phyloP scores from a whole-genome alignment of 2,329 filamentous ascomycete species.

The Monosporascus sp. region DNA sequence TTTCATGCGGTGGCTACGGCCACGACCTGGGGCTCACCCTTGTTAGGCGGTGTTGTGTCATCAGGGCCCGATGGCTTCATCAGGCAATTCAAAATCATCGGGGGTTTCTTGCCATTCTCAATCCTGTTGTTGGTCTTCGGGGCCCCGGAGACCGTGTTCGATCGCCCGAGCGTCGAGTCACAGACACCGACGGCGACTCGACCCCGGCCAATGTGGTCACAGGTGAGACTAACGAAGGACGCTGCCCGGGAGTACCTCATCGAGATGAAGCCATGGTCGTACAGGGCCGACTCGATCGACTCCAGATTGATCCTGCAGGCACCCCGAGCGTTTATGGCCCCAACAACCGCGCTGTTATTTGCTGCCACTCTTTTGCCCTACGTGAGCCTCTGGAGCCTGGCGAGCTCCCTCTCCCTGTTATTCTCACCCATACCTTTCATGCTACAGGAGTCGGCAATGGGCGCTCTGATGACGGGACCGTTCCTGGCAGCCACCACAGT shows the following conservation, averaged over 20 bases:
- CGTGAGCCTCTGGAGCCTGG: conserved; percentile 41
- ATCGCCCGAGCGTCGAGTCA: conserved; percentile 30
- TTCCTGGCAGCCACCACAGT: conserved; percentile 35
- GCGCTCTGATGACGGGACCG: conserved; percentile 38
- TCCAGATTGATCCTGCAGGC: conserved; percentile 34
- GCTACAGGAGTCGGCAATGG: conserved; percentile 33
- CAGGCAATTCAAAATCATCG: conserved; percentile 47
- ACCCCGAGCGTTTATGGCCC: conserved; percentile 42
- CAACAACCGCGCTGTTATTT: conserved; percentile 43
- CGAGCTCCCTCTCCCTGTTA: conserved; percentile 40
- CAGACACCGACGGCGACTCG: conserved; percentile 9
- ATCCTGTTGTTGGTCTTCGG: conserved; percentile 42
- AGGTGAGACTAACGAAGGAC: conserved; percentile 25
- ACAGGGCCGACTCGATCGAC: conserved; percentile 24
- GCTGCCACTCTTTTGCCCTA: conserved; percentile 39
- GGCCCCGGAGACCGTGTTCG: conserved; percentile 48
- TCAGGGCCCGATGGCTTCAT: conserved; percentile 34
- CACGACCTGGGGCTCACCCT: conserved; percentile 48
- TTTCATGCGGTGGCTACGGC: conserved; percentile 39
- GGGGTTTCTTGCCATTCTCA: conserved; percentile 39
- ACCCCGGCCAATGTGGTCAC: conserved; percentile 16
- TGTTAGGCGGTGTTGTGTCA: conserved; percentile 47
- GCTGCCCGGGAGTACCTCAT: conserved; percentile 31
- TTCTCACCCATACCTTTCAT: conserved; percentile 39
- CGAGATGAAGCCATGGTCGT: conserved; percentile 34